Evolutionary conservation across 371 early-diverging fungal species (phyloP), one percentile per base, ranked within the genome.

Genomic region (Blyttiomyces sp.): DNA sequence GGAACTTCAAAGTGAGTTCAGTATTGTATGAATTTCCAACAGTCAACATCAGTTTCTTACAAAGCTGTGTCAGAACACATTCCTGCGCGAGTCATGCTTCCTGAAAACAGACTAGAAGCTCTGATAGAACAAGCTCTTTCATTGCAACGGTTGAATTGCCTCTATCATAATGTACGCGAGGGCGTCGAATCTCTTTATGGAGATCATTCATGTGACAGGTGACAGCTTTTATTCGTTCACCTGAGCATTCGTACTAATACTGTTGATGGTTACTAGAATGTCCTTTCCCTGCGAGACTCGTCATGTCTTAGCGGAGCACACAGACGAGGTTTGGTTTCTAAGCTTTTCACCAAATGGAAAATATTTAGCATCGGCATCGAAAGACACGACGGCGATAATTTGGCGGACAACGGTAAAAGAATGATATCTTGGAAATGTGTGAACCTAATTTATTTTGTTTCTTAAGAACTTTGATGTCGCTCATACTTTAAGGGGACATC

Each of bases 261-360:
- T 28, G 13, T 39, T 32, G 4, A 19, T 23, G 30, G n/a, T 43
- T 57, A 23, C 52, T 63, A 78, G 80, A 28, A 59, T 62, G n/a
- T 55, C 63, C 7, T 84, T 87, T 49, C 88, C 87, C 19, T 51
- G 69, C 51, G 57, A 62, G 13, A 84, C 87, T 0, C 80, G 80
- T 7, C 82, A 85, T 42, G 73, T 86, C 2, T 71, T 96, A 5
- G 73, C 75, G 21, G 90, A 86, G 7, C 98, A 96, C 66, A 66
- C 71, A 2, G 93, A 96, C 68, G 97, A 98, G 71, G 95, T 98
- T 0, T 98, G 98, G 98, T 90, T 88, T 64, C 74, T 95, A 35
- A 77, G 86, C 2, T 96, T 96, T 66, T 94, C 95, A 3, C 86
- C 89, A 39, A 77, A 86, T 62, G 97, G 96, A 19, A 72, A 71